Evolutionary conservation across 2,329 filamentous ascomycete genomes (phyloP), one percentile per base, ranked within the genome.

Genomic region (Hortaea sp.): DNA sequence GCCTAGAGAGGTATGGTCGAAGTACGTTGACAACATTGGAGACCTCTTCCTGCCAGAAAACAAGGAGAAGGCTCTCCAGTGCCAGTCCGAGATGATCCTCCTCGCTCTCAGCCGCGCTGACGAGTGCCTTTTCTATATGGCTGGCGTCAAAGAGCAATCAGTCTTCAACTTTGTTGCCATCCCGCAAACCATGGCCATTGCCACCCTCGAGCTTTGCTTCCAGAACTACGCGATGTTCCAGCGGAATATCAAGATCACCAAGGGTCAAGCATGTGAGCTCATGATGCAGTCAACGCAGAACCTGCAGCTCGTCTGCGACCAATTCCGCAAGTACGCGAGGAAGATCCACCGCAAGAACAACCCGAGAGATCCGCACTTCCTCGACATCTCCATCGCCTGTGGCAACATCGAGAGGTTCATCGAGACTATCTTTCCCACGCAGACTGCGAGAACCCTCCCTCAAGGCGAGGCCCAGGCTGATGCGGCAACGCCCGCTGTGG

Each of bases 141-240:
- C 90, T 5, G 92, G 86, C 41, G 80, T 98, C 53, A 83, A 84
- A 55, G 92, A 98, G 63, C 92, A 98, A 71, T 94, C 88, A 63
- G 88, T 95, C 28, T 98, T 98, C 79, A 98, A 98, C 76, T 98
- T 98, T 66, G 88, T 88, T 41, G 90, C 90, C 47, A 98, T 98
- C 53, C 92, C 92, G 2, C 92, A 98, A 68, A 75, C 82, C 53
- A 98, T 98, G 92, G 92, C 90, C 44, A 95, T 98, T 64, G 90
- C 92, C 6, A 97, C 90, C 0, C 71, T 97, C 38, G 89, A 95
- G 57, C 73, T 88, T 12, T 85, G 90, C 58, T 98, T 97, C 79
- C 84, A 85, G 60, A 98, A 98, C 67, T 85, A 86, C 20, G 76
- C 75, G 49, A 81, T 98, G 48, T 94, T 95, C 63, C 69, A 90